These are phyloP conservation scores for Litsea cubeba DNA, from an alignment of 164 flowering plant species.

Conservation along the genomic window DNA sequence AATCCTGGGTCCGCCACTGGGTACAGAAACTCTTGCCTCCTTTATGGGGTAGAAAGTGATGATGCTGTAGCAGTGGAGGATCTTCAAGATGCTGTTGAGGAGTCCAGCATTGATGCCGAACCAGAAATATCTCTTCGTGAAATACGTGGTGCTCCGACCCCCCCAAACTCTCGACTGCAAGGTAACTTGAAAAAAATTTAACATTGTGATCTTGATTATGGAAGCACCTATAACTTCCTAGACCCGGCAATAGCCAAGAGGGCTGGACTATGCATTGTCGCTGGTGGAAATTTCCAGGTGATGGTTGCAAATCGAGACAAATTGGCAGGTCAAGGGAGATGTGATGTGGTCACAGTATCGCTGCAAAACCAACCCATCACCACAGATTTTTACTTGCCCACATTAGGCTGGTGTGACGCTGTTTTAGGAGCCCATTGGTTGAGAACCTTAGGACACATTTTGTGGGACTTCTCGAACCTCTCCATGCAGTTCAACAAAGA, in stretches of 20 bases:
- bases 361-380: neutral
- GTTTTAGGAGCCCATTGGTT: conserved; percentile 5
- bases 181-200: neutral
- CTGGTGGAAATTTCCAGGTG: neutral
- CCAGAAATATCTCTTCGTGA: neutral
- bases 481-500: neutral
- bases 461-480: conserved; percentile 8
- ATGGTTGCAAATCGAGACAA: neutral
- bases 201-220: neutral
- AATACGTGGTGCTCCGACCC: neutral
- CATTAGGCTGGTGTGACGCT: conserved; percentile 4
- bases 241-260: conserved; percentile 2
- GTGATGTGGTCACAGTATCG: neutral
- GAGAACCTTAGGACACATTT: neutral
- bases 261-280: neutral
- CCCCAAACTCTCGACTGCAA: neutral
- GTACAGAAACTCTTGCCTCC: conserved; percentile 1
- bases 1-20: too few species aligned
- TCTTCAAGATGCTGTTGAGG: neutral
- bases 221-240: neutral
- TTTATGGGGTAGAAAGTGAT: neutral
- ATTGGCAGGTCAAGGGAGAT: neutral
- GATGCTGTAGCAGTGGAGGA: neutral
- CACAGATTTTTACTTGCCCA: neutral
- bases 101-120: neutral